Conservation (phyloP, 805 yeast species). For the Metschnikowia bowlesiae region DNA sequence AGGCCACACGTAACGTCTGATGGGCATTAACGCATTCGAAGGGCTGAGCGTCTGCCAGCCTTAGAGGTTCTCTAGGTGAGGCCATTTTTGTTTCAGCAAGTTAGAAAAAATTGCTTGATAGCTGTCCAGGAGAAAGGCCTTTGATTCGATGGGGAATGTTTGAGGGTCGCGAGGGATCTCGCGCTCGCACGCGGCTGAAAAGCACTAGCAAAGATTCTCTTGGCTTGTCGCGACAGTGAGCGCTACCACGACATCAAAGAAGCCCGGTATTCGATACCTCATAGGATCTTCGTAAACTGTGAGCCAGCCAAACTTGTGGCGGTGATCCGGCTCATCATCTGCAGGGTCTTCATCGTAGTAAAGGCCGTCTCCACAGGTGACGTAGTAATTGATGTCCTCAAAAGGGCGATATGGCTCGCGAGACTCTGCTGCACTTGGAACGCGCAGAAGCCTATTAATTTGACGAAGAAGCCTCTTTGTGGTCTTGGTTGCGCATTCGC, state of each 20-base stretch:
- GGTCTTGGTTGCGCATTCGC: conserved; percentile 38
- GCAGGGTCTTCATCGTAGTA: conserved; percentile 37
- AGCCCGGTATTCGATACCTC: conserved; percentile 32
- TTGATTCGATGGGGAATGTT: background rate
- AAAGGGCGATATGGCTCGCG: conserved; percentile 6
- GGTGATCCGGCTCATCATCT: conserved; percentile 58
- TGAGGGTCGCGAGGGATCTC: background rate
- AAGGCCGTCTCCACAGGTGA: conserved; percentile 54
- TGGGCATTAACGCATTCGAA: conserved; percentile 52
- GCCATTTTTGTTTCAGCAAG: background rate
- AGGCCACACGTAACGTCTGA: conserved; percentile 63
- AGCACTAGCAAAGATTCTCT: conserved; percentile 17
- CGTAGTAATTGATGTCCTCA: conserved; percentile 27
- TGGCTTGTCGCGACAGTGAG: conserved; percentile 50
- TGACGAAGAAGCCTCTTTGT: conserved; percentile 36
- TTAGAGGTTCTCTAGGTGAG: background rate
- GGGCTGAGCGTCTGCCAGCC: background rate
- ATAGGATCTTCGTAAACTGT: conserved; percentile 49
- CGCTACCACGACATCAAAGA: conserved; percentile 54
- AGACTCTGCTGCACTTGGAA: background rate
- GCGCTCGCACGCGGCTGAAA: background rate
- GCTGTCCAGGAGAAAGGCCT: background rate
- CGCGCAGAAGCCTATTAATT: conserved; percentile 22
- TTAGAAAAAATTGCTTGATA: background rate
- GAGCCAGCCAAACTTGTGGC: conserved; percentile 58